Evolutionary conservation across 306 rosid species (phyloP), one percentile per base, ranked within the genome.

Genomic region (Begonia loranthoides): DNA sequence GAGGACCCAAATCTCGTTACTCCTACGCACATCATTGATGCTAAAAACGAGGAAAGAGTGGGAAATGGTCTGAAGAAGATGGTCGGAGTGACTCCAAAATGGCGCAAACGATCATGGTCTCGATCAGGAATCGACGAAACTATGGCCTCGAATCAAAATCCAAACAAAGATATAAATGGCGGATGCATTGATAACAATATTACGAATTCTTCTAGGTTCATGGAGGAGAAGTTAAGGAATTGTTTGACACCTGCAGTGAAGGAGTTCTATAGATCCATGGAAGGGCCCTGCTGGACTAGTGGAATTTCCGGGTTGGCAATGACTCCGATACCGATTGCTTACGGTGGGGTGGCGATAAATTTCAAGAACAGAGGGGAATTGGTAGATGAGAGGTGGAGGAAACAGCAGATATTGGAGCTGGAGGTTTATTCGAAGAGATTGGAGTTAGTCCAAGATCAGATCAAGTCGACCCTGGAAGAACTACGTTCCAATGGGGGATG

Each of bases 391-490:
- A n/a, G n/a, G n/a, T n/a, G n/a, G n/a, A n/a, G n/a, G n/a, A n/a
- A n/a, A n/a, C n/a, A n/a, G n/a, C 83, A 58, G 79, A 80, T 86
- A 57, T 58, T 69, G 70, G 92, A 80, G 75, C 64, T 90, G 69
- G 94, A 86, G 63, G 92, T 63, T 49, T 82, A 90, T 66, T 76
- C 77, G 19, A 74, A 78, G 71, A 59, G 85, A 51, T 59, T 90
- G 79, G 94, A 76, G 38, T 59, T 82, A 75, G 83, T 90, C 62
- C 94, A 80, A 71, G 78, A 61, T 41, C 82, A 80, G 52, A 78
- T 86, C n/a, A 80, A 80, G 73, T 55, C 60, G 47, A 74, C 76
- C 46, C 73, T 90, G 66, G 82, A 90, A 41, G 93, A 80, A 51
- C 62, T 86, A 66, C 55, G 70, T 61, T 68, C 96, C 21, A 69